phyloP scores from a whole-genome alignment of 257 asterid genomes.

The Rubia yunnanensis region DNA sequence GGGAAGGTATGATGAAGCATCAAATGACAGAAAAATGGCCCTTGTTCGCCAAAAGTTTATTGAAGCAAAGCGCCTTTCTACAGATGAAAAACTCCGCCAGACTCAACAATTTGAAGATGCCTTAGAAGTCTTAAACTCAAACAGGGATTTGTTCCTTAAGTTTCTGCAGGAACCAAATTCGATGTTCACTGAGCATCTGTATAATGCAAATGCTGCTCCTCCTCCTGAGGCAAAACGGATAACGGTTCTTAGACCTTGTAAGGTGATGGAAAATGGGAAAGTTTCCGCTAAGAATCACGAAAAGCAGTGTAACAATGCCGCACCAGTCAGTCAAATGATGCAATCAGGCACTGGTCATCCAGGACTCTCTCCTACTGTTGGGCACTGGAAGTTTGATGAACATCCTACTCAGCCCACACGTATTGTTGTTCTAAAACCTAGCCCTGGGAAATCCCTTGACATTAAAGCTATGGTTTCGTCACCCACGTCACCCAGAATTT shows the following conservation, averaged over 20 bases:
- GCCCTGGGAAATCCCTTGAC: constrained; percentile 45
- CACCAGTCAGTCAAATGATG: constrained; percentile 22
- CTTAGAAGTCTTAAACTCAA: constrained; percentile 76
- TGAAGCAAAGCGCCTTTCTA: constrained; percentile 83
- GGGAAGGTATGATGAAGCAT: constrained; percentile 33
- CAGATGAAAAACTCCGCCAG: constrained; percentile 71
- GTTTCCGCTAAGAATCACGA: constrained; percentile 38
- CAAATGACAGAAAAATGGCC: constrained; percentile 54
- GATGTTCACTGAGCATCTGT: constrained; percentile 50
- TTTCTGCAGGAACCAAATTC: constrained; percentile 87
- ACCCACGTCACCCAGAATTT: constrained; percentile 37
- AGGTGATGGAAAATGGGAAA: constrained; percentile 39
- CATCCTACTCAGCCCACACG: constrained; percentile 69
- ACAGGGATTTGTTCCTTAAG: constrained; percentile 77
- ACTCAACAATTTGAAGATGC: constrained; percentile 86
- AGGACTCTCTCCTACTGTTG: constrained; percentile 34
- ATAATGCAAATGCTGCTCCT: constrained; percentile 44
- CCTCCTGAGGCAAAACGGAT: constrained; percentile 71
- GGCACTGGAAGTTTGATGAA: constrained; percentile 40
- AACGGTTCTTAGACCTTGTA: constrained; percentile 89
- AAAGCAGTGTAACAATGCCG: constrained; percentile 28
- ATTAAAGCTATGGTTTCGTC: constrained; percentile 43
- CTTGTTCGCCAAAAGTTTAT: constrained; percentile 82
- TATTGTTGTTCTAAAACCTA: constrained; percentile 90
- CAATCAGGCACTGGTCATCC: constrained; percentile 27